phyloP scores from a whole-genome alignment of 495 filamentous ascomycete genomes.

The Penicillium canariense region DNA sequence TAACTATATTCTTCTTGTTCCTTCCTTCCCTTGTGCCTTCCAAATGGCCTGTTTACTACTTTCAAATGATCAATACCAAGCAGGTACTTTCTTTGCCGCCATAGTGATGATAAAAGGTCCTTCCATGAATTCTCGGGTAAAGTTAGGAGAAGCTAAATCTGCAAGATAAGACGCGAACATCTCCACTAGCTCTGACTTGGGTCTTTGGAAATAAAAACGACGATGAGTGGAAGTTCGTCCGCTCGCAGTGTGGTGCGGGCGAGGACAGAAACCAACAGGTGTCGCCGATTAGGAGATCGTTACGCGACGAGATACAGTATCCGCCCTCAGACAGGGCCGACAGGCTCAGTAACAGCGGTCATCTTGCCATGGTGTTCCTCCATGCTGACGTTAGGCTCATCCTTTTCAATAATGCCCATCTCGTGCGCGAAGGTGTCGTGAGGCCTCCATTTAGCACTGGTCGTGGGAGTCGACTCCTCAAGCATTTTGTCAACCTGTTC shows the following conservation, averaged over 20 bases:
- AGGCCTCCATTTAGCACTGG: constrained; percentile 68
- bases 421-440: constrained; percentile 65
- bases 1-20: constrained; percentile 15
- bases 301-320: not conserved
- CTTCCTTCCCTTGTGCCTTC: constrained; percentile 11
- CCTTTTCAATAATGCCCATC: constrained; percentile 54
- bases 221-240: not conserved
- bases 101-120: not conserved
- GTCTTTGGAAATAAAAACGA: too few species aligned
- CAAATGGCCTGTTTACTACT: constrained; percentile 18
- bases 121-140: too few species aligned
- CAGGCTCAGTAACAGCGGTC: not conserved
- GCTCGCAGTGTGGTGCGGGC: not conserved
- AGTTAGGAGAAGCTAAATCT: not conserved
- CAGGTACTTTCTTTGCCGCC: not conserved
- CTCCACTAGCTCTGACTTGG: not conserved
- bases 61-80: constrained; percentile 22
- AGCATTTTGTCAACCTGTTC: constrained; percentile 85
- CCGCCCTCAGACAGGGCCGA: not conserved
- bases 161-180: not conserved
- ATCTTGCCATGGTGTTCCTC: constrained; percentile 4
- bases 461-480: constrained; percentile 72
- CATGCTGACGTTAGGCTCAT: not conserved
- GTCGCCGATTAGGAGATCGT: not conserved
- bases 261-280: not conserved